Conservation (phyloP, 2,329 filamentous ascomycete genomes). For the Hymenoscyphus linearis region DNA sequence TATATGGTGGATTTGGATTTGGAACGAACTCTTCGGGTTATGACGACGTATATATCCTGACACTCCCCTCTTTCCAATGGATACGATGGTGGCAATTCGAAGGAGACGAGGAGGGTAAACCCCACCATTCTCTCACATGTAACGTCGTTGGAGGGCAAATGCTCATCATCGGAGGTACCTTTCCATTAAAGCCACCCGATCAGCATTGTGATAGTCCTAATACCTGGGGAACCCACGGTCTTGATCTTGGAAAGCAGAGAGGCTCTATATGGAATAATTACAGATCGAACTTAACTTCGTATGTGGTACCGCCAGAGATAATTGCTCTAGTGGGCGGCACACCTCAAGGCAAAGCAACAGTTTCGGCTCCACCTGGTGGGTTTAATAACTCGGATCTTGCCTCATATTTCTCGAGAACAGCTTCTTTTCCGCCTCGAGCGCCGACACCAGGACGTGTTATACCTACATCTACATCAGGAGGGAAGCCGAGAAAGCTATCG, state of each 20-base stretch:
- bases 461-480: constrained; percentile 40
- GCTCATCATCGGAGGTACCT: constrained; percentile 57
- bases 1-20: constrained; percentile 55
- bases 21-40: constrained; percentile 44
- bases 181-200: constrained; percentile 39
- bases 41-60: constrained; percentile 58
- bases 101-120: constrained; percentile 34
- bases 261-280: constrained; percentile 47
- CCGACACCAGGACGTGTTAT: neutral
- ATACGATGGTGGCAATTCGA: constrained; percentile 42
- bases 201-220: constrained; percentile 38
- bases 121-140: constrained; percentile 53
- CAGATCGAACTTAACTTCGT: constrained; percentile 43
- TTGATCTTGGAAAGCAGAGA: constrained; percentile 48
- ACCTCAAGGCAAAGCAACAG: constrained; percentile 44
- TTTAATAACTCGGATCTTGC: constrained; percentile 48
- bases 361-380: constrained; percentile 42
- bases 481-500: constrained; percentile 26
- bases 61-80: constrained; percentile 59
- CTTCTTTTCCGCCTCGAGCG: constrained; percentile 37
- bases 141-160: constrained; percentile 56
- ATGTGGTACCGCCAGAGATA: constrained; percentile 34
- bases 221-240: constrained; percentile 51
- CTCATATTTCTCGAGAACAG: constrained; percentile 48
- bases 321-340: neutral